Conservation (phyloP, 2,329 filamentous ascomycete species). For the Monosporascus sp. region DNA sequence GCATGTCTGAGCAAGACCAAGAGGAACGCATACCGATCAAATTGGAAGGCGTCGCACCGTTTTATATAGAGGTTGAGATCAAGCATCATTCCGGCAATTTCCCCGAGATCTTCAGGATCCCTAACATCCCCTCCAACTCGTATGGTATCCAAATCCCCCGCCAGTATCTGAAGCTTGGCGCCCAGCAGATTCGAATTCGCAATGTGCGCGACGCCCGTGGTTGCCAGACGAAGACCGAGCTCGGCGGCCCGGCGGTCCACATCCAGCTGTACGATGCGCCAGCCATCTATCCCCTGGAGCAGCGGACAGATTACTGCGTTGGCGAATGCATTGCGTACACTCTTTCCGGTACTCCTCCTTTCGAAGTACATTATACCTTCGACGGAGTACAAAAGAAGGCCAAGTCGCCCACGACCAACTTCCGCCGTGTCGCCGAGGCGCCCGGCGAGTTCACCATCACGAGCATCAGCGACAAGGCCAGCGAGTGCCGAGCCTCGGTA, state of each 20-base stretch:
- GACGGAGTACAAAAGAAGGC: conserved; percentile 74
- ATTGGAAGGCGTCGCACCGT: conserved; percentile 78
- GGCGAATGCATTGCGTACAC: conserved; percentile 92
- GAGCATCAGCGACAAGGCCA: conserved; percentile 79
- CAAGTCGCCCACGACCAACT: conserved; percentile 71
- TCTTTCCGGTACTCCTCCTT: conserved; percentile 83
- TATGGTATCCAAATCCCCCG: conserved; percentile 83
- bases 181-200: conserved; percentile 81
- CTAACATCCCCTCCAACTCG: conserved; percentile 67
- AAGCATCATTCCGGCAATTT: conserved; percentile 80
- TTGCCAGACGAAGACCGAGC: conserved; percentile 73
- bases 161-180: conserved; percentile 78
- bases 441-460: conserved; percentile 87
- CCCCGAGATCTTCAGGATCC: conserved; percentile 75
- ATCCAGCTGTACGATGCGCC: conserved; percentile 92
- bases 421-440: conserved; percentile 88
- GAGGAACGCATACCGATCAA: conserved; percentile 86
- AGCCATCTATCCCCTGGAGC: conserved; percentile 81
- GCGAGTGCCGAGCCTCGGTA: conserved; percentile 76
- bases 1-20: conserved; percentile 73
- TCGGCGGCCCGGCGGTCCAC: conserved; percentile 70
- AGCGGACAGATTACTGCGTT: conserved; percentile 84
- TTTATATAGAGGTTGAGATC: conserved; percentile 86
- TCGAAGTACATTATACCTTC: conserved; percentile 90
- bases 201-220: conserved; percentile 83